Percentiles rank a stretch among this genome's conserved stretches.
These are phyloP conservation scores for Daedaleopsis sinensis DNA, from an alignment of 768 basidiomycete species.

Conservation along the genomic window DNA sequence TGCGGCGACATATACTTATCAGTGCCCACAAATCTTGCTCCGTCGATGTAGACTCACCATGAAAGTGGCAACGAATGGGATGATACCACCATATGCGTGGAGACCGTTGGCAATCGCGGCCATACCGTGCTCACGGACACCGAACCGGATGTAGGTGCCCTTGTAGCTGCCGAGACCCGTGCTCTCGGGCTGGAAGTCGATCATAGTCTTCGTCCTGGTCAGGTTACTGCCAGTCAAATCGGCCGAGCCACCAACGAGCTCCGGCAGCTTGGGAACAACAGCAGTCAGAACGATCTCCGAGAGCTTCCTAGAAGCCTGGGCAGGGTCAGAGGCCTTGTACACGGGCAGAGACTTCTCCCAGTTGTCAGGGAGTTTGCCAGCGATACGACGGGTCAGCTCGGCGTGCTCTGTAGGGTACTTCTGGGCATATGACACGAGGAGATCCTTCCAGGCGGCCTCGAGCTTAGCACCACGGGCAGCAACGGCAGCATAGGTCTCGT, in stretches of 20 bases:
- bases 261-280: slow-evolving; percentile 75
- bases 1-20: slow-evolving; percentile 33
- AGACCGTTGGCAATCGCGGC: slow-evolving; percentile 94
- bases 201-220: slow-evolving; percentile 80
- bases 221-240: slow-evolving; percentile 93
- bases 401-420: slow-evolving; percentile 85
- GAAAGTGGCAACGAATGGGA: slow-evolving; percentile 93
- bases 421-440: slow-evolving; percentile 68
- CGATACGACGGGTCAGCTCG: slow-evolving; percentile 83
- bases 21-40: background rate
- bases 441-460: slow-evolving; percentile 73
- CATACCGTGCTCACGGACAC: slow-evolving; percentile 98
- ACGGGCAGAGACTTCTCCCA: slow-evolving; percentile 89
- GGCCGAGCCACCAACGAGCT: slow-evolving; percentile 87
- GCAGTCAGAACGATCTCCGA: slow-evolving; percentile 88
- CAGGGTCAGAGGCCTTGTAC: slow-evolving; percentile 82
- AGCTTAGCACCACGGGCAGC: slow-evolving; percentile 74
- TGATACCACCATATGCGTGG: slow-evolving; percentile 85
- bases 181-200: slow-evolving; percentile 91
- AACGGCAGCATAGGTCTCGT: slow-evolving; percentile 65
- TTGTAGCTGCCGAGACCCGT: slow-evolving; percentile 83
- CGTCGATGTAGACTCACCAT: slow-evolving; percentile 49
- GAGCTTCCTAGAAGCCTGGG: slow-evolving; percentile 89
- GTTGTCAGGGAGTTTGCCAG: slow-evolving; percentile 78
- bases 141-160: slow-evolving; percentile 93